phyloP scores from a whole-genome alignment of 768 basidiomycete genomes.

The Kondoa subrosea region DNA sequence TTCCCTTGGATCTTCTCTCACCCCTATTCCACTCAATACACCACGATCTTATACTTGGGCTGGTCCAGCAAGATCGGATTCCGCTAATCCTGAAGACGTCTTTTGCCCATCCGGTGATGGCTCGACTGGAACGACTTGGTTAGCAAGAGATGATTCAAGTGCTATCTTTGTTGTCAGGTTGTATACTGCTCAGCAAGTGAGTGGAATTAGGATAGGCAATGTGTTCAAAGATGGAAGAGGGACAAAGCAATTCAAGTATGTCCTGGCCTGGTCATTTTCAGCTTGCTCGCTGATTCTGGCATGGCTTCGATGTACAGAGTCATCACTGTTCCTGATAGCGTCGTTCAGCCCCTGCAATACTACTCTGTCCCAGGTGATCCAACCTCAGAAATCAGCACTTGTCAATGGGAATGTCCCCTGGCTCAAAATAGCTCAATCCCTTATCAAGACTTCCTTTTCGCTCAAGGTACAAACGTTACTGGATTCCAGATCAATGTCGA shows the following conservation, averaged over 20 bases:
- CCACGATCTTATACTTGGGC: conserved; percentile 28
- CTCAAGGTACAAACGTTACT: conserved; percentile 47
- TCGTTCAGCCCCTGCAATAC: conserved; percentile 56
- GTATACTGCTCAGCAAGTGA: conserved; percentile 55
- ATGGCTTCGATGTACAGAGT: conserved; percentile 22
- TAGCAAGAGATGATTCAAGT: conserved; percentile 51
- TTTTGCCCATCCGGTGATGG: conserved; percentile 65
- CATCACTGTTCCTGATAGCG: conserved; percentile 68
- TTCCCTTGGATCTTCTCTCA: conserved; percentile 45
- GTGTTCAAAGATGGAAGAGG: conserved; percentile 65
- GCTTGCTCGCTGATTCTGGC: not conserved
- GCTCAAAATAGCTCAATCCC: conserved; percentile 54
- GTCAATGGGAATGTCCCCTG: conserved; percentile 61
- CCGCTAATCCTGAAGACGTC: conserved; percentile 37
- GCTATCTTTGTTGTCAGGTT: conserved; percentile 61
- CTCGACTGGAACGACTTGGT: conserved; percentile 67
- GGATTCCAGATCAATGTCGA: conserved; percentile 74
- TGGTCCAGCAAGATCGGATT: conserved; percentile 21
- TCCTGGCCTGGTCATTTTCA: conserved; percentile 11
- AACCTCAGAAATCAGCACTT: conserved; percentile 58
- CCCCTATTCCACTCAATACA: conserved; percentile 28
- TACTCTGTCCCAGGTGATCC: conserved; percentile 42
- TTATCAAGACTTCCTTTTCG: conserved; percentile 89
- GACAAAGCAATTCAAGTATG: conserved; percentile 75
- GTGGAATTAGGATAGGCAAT: conserved; percentile 77